Conservation (phyloP, 1,284 basidiomycete genomes). For the Apiotrichum gracile region DNA sequence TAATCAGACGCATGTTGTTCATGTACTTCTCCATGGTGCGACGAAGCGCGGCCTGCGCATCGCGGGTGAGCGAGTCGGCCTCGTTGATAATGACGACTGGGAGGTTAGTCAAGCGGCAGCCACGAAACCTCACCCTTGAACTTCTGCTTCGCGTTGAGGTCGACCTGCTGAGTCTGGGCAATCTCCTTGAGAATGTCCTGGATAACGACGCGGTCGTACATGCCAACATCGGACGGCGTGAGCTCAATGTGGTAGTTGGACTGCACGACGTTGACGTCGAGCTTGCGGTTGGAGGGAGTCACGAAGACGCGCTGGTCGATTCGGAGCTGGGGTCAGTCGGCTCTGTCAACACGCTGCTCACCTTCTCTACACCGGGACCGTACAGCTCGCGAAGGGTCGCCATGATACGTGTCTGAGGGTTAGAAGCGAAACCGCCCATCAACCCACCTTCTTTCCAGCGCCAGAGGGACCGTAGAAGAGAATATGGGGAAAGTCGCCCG, state of each 20-base stretch:
- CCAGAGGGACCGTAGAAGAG: slow-evolving; percentile 97
- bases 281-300: slow-evolving; percentile 87
- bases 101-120: slow-evolving; percentile 2
- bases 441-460: slow-evolving; percentile 77
- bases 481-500: slow-evolving; percentile 94
- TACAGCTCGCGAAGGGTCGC: slow-evolving; percentile 84
- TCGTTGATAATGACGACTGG: slow-evolving; percentile 97
- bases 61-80: slow-evolving; percentile 87
- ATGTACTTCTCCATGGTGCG: slow-evolving; percentile 99
- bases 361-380: slow-evolving; percentile 89
- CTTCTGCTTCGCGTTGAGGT: slow-evolving; percentile 86
- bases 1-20: slow-evolving; percentile 92
- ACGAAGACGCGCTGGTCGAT: slow-evolving; percentile 97
- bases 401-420: slow-evolving; percentile 69
- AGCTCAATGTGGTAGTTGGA: slow-evolving; percentile 97
- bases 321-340: slow-evolving; percentile 62
- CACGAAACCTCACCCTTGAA: slow-evolving; percentile 71
- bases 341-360: slow-evolving; percentile 32
- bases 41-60: slow-evolving; percentile 93
- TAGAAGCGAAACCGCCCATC: not conserved
- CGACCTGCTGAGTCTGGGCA: slow-evolving; percentile 97
- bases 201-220: slow-evolving; percentile 90
- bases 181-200: slow-evolving; percentile 98
- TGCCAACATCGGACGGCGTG: slow-evolving; percentile 97
- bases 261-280: slow-evolving; percentile 95